Evolutionary conservation across 805 yeast genomes (phyloP), one percentile per base, ranked within the genome.

Genomic region (Cyberlindnera suaveolens): DNA sequence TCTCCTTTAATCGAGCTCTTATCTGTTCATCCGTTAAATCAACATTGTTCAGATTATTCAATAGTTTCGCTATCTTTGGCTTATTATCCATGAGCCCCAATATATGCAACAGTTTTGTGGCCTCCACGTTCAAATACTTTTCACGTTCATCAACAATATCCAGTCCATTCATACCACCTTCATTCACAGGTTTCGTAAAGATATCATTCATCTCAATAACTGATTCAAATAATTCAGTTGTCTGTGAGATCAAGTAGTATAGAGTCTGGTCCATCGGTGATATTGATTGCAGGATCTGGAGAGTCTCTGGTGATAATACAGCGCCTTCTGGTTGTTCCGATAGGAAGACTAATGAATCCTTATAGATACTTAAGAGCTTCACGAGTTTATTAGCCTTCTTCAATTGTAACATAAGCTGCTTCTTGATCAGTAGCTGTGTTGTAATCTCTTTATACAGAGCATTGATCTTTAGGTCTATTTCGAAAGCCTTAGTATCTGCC

Each of bases 221-320:
- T 33, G 51, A 29, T 7, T 40, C 47, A 33, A 50, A 54, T 10
- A 58, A 39, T 26, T 57, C 68, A 30, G 65, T 63, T 7, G 69
- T 70, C 49, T 75, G 77, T 17, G 63, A 60, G 8, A 73, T 50
- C 31, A 75, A 48, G 47, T 71, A 75, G 50, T 66, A 64, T 11
- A 75, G 52, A 6, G 72, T 69, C 43, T 75, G 79, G 42, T 70
- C 70, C 15, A 75, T 48, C 4, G 80, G 79, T 13, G 69, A 61
- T 19, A 74, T 53, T 7, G 65, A 51, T 38, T 61, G 63, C 29
- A 71, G 46, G 3, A 64, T 59, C 3, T 40, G 23, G 34, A 44
- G 20, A 1, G 43, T 34, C 34, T 48, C 51, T 10, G 45, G 39
- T 5, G 49, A 34, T 6, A 46, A 34, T 3, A 40, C 31, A 2